Evolutionary conservation across 1,284 basidiomycete species (phyloP).

Genomic region (Fomitiporia mediterranea): DNA sequence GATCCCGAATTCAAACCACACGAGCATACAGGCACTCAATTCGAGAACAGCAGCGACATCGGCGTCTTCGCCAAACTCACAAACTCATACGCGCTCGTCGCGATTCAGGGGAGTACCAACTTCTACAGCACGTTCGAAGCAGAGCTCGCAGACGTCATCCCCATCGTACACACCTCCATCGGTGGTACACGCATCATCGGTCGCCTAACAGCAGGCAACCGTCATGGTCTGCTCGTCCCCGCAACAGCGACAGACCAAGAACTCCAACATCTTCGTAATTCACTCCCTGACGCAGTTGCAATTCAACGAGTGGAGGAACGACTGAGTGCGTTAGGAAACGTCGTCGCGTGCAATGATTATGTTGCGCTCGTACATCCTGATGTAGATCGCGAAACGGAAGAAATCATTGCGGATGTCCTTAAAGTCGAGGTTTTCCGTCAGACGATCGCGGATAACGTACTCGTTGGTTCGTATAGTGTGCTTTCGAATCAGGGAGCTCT

Average conservation of each 20-base stretch:
- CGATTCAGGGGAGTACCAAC: constrained; percentile 94
- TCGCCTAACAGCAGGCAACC: constrained; percentile 89
- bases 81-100: constrained; percentile 92
- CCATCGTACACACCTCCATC: constrained; percentile 96
- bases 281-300: constrained; percentile 87
- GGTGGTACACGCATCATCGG: constrained; percentile 95
- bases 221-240: constrained; percentile 95
- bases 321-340: constrained; percentile 94
- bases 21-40: constrained; percentile 69
- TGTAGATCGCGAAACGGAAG: constrained; percentile 97
- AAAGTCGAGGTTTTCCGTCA: constrained; percentile 99
- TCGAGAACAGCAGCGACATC: constrained; percentile 96
- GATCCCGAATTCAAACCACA: constrained; percentile 2
- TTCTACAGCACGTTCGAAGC: constrained; percentile 98
- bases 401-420: constrained; percentile 98
- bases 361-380: constrained; percentile 97
- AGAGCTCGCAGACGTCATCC: constrained; percentile 90
- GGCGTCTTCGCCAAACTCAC: constrained; percentile 94
- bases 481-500: constrained; percentile 96
- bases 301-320: constrained; percentile 98
- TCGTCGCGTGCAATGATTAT: constrained; percentile 98
- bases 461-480: constrained; percentile 94
- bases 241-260: constrained; percentile 97
- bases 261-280: constrained; percentile 94
- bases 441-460: constrained; percentile 94